phyloP scores from a whole-genome alignment of 2,329 filamentous ascomycete species.

The Triangularia setosa region DNA sequence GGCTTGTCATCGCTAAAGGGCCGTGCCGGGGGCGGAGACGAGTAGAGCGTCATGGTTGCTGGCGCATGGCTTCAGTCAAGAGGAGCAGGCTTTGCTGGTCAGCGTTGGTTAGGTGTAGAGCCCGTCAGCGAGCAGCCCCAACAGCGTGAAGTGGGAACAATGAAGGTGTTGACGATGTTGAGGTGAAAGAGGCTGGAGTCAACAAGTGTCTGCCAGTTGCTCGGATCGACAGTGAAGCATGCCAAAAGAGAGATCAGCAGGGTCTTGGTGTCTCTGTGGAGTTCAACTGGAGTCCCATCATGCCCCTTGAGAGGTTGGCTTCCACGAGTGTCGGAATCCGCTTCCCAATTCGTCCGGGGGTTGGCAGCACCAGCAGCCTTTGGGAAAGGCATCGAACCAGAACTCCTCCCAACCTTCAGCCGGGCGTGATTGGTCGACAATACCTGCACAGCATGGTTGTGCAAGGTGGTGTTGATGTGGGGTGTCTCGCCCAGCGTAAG shows the following conservation, averaged over 20 bases:
- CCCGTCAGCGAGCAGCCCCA: background rate
- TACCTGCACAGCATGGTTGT: no score
- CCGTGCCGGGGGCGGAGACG: conserved; percentile 45
- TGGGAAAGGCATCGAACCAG: background rate
- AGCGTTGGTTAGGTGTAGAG: background rate
- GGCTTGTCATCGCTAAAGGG: conserved; percentile 65
- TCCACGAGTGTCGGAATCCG: background rate
- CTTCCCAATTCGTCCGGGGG: background rate
- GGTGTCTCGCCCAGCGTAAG: background rate
- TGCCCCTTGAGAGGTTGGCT: background rate
- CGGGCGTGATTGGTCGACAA: background rate
- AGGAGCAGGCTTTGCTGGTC: background rate
- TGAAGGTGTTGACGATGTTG: background rate
- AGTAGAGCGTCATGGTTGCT: conserved; percentile 54
- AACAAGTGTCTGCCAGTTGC: background rate
- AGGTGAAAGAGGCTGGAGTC: background rate
- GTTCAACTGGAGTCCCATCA: background rate
- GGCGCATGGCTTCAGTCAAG: background rate
- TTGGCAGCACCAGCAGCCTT: background rate
- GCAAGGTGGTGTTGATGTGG: background rate
- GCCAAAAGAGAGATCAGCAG: background rate
- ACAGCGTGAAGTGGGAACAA: background rate
- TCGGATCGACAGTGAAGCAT: background rate
- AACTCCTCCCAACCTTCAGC: background rate
- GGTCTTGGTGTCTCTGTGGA: background rate